Base-by-base conservation (phyloP, 805 yeast genomes). In the Alloascoidea hylecoeti region DNA sequence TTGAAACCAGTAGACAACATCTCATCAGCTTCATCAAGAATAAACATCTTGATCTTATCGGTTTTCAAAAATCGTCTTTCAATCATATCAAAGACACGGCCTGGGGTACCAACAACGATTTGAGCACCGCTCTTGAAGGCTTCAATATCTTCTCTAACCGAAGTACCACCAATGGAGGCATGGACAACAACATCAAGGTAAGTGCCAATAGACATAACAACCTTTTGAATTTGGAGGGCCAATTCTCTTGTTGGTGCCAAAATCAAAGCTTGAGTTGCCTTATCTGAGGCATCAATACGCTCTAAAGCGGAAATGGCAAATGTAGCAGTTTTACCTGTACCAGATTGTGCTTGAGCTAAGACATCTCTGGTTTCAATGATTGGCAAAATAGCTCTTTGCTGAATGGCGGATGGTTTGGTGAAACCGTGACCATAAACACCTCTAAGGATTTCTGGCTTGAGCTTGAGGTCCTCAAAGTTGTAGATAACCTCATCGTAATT, bases 301-400 rank as follows among this genome's bases (percentile, higher is more conserved):
- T 92, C 94, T 46, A 92, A 66, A 69, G 86, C 82, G 17, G 95
- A 89, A 48, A 92, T 89, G 46, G 96, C 72, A 69, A 92, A 92
- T 36, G 98, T 92, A 46, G 97, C 98, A 18, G 98, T 92, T 67
- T 92, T 92, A 64, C 98, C 98, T 37, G 98, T 92, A 63, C 98
- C 98, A 28, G 96, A 85, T 65, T 92, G 98, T 42, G 98, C 97
- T 66, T 92, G 98, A 43, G 98, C 98, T 46, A 92, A 75, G 39
- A 88, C 94, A 61, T 92, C 98, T 61, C 86, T 78, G 41, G 96
- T 96, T 55, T 77, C 78, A 51, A 86, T 80, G 60, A 92, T 88
- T 59, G 94, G 98, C 63, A 81, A 67, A 50, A 92, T 92, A 46
- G 97, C 98, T 61, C 98, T 77, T 56, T 86, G 88, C 68, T 92